These are phyloP conservation scores for Volvariella volvacea DNA, from an alignment of 1,284 basidiomycete genomes.

Conservation along the genomic window DNA sequence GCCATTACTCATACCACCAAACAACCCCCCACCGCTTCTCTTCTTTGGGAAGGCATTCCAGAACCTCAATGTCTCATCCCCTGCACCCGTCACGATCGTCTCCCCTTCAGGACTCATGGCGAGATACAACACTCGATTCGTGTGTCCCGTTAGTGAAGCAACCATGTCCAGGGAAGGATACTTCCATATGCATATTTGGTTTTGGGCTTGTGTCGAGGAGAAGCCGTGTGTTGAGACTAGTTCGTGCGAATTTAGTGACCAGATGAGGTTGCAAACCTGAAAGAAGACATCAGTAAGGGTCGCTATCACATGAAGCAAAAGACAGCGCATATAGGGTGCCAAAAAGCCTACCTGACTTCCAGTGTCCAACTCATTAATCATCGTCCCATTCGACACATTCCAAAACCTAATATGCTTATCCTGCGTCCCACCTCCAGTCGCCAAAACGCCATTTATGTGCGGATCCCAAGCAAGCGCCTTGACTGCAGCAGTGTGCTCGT, in stretches of 20 bases:
- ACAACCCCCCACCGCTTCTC: conserved; percentile 29
- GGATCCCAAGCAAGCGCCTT: conserved; percentile 99
- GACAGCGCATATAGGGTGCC: background rate
- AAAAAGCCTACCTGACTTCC: conserved; percentile 74
- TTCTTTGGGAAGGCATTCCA: conserved; percentile 90
- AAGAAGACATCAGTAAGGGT: conserved; percentile 1
- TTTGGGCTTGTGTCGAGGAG: conserved; percentile 89
- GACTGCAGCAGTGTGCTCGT: conserved; percentile 94
- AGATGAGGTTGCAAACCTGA: conserved; percentile 95
- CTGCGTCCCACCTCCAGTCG: conserved; percentile 96
- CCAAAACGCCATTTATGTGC: conserved; percentile 86
- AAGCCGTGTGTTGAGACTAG: conserved; percentile 98
- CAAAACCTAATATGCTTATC: conserved; percentile 97
- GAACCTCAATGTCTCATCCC: conserved; percentile 94
- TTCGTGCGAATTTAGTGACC: conserved; percentile 95
- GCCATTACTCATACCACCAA: background rate
- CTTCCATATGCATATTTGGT: conserved; percentile 98
- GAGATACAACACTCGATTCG: conserved; percentile 90
- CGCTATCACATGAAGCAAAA: background rate
- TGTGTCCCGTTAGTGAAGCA: conserved; percentile 91
- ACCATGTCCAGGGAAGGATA: conserved; percentile 93
- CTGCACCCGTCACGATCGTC: conserved; percentile 96
- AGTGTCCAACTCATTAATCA: conserved; percentile 85
- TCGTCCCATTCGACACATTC: conserved; percentile 86
- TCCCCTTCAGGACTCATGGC: conserved; percentile 97